Base-by-base conservation (phyloP, 306 rosid species). In the Elaeagnus macrophylla region DNA sequence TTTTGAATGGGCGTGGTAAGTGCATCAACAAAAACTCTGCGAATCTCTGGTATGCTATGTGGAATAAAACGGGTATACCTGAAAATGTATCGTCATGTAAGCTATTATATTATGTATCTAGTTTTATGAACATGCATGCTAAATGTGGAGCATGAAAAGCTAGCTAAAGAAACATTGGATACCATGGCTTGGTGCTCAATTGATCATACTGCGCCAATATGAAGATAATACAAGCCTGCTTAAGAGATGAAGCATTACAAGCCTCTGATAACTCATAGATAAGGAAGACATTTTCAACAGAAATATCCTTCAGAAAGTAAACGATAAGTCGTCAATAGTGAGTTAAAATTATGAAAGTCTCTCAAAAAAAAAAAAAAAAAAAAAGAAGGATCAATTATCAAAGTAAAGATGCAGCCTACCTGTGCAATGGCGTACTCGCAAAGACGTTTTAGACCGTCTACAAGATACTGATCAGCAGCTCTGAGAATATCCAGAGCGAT, bases 381-480 rank as follows among this genome's bases (percentile, higher is more conserved):
- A 62, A 64, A n/a, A n/a, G n/a, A n/a, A n/a, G n/a, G 14, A 9
- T 13, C n/a, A 18, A 11, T 14, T 12, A 18, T 54, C 18, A 13
- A 17, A 45, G n/a, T n/a, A n/a, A n/a, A n/a, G n/a, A n/a, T n/a
- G n/a, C n/a, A n/a, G 56, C 64, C 15, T 49, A 82, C 95, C 91
- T 80, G 76, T 49, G 83, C 72, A 69, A 86, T 77, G 46, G 72
- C 49, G 59, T 69, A 48, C 72, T 80, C 95, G 13, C 95, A 82
- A 45, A 75, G 71, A 59, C 71, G 75, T 72, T 82, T 82, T 17
- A 86, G 90, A 51, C 83, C 85, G 5, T 82, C 95, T 8, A 80
- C 50, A 59, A 80, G 85, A 80, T 82, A 86, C 74, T 86, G 95
- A 71, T 86, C 95, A 49, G 95, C 87, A 49, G 85, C 90, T 71